Evolutionary conservation across 2,329 filamentous ascomycete genomes (phyloP), one percentile per base, ranked within the genome.

Genomic region (Diaporthe longicolla): DNA sequence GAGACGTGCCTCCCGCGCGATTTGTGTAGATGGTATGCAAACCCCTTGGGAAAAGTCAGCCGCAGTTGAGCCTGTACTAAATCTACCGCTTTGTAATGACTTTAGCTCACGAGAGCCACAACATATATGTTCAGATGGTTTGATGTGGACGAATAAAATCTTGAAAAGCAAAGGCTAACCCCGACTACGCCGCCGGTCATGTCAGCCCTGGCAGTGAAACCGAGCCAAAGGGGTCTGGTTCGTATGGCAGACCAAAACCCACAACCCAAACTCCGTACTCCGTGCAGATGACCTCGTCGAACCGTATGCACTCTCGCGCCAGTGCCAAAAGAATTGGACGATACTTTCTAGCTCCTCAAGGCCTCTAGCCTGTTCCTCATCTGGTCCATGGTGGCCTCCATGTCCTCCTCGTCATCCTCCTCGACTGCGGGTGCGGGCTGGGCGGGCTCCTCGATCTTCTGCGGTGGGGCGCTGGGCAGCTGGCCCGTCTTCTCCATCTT

Each of bases 341-440:
- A n/a, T 26, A 21, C 54, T 24, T 29, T 45, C 78, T 83, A 98
- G 84, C 95, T 98, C 89, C 97, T 94, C 81, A 98, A 85, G 48
- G 95, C 95, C 85, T 98, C 95, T 78, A 99, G 83, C 63, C 96
- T 89, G 78, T 95, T 95, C 82, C 96, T 89, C 97, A 98, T 98
- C 86, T 97, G 94, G 79, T 95, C 93, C 85, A 98, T 91, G 86
- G 97, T 95, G 63, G 93, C 95, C 83, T 98, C 95, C 76, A 94
- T 92, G 79, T 97, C 94, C 81, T 95, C 93, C 79, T 97, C 94
- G 75, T 95, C 94, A 77, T 95, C 91, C 73, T 89, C 93, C 82
- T 87, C 88, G 75, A 87, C 87, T 5, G 85, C 85, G 72, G 85
- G 87, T 52, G 85, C 85, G 24, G 87, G 87, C 72, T 88, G 83